phyloP scores from a whole-genome alignment of 148 eudicot genomes.

The Pouteria glomerata region DNA sequence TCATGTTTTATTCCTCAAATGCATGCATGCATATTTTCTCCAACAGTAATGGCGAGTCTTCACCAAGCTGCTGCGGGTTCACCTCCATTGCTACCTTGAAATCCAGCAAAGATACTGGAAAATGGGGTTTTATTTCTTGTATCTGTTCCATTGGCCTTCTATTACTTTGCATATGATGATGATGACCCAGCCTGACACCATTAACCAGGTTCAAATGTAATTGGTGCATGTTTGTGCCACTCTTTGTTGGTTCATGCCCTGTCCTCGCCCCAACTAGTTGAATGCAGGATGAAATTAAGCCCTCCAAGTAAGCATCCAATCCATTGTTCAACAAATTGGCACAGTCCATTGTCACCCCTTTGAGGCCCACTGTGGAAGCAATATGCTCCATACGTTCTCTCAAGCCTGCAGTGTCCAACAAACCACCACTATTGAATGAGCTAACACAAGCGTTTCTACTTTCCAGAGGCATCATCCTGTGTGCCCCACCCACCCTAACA shows the following conservation, averaged over 20 bases:
- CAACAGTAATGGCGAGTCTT: slow-evolving; percentile 54
- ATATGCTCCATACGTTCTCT: slow-evolving; percentile 52
- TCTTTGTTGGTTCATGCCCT: slow-evolving; percentile 22
- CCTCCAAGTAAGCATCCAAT: slow-evolving; percentile 50
- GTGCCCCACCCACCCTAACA: slow-evolving; percentile 39
- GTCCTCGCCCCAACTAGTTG: slow-evolving; percentile 39
- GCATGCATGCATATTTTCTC: slow-evolving; percentile 45
- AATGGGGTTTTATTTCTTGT: slow-evolving; percentile 26
- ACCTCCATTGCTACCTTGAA: slow-evolving; percentile 65
- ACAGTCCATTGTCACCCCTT: slow-evolving; percentile 45
- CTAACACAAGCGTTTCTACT: slow-evolving; percentile 22
- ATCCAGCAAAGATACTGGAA: slow-evolving; percentile 43
- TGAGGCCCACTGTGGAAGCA: slow-evolving; percentile 34
- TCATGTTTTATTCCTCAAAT: slow-evolving; percentile 35
- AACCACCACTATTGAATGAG: slow-evolving; percentile 18
- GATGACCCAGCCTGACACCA: slow-evolving; percentile 35
- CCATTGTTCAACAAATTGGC: slow-evolving; percentile 41
- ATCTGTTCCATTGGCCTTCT: slow-evolving; percentile 19
- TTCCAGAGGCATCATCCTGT: slow-evolving; percentile 23
- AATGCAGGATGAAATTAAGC: slow-evolving; percentile 40
- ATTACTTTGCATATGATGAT: slow-evolving; percentile 32
- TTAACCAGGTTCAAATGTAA: slow-evolving; percentile 34
- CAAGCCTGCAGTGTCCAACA: slow-evolving; percentile 32
- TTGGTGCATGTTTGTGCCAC: slow-evolving; percentile 22
- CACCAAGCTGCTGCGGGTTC: slow-evolving; percentile 57